A percentile compares a stretch with the other conserved stretches of the same genome.
Conservation (phyloP, 2,329 filamentous ascomycete genomes). For the Ophiocordyceps camponoti-rufipedis region DNA sequence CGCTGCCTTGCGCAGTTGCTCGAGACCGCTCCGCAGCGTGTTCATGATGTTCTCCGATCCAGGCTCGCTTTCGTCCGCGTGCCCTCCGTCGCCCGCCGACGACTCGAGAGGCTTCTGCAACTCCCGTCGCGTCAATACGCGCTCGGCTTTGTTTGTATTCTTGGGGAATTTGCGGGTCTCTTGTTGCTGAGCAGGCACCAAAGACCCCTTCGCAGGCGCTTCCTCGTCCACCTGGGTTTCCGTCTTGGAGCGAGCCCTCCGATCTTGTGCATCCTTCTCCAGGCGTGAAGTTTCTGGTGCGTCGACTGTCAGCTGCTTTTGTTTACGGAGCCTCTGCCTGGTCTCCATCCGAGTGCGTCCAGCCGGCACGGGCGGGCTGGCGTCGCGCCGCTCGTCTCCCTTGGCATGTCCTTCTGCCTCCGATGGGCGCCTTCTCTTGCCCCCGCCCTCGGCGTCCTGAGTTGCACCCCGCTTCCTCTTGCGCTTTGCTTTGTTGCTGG, state of each 20-base stretch:
- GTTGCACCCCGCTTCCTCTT: constrained; percentile 12
- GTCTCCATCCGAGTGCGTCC: constrained; percentile 4
- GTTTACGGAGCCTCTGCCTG: constrained; percentile 6
- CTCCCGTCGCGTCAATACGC: background rate
- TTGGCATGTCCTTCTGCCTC: constrained; percentile 3
- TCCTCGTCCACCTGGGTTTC: constrained; percentile 18
- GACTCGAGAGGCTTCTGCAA: background rate
- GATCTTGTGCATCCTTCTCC: background rate
- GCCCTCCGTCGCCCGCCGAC: background rate
- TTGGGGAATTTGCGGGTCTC: constrained; percentile 7
- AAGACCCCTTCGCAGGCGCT: constrained; percentile 19
- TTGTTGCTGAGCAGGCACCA: constrained; percentile 17
- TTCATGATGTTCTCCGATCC: constrained; percentile 11
- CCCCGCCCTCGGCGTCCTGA: constrained; percentile 7
- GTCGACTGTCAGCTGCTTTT: constrained; percentile 2
- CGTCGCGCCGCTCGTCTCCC: background rate
- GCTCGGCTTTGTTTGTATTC: background rate
- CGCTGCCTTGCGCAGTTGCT: constrained; percentile 36
- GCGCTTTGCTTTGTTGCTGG: constrained; percentile 5
- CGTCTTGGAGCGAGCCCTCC: constrained; percentile 1
- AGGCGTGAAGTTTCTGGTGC: background rate
- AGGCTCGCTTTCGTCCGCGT: background rate
- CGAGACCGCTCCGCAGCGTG: constrained; percentile 23
- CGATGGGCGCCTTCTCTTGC: constrained; percentile 12
- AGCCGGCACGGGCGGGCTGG: background rate